Conservation (phyloP, 225 moss, liverwort and hornwort genomes). For the Marchantia polymorpha region DNA sequence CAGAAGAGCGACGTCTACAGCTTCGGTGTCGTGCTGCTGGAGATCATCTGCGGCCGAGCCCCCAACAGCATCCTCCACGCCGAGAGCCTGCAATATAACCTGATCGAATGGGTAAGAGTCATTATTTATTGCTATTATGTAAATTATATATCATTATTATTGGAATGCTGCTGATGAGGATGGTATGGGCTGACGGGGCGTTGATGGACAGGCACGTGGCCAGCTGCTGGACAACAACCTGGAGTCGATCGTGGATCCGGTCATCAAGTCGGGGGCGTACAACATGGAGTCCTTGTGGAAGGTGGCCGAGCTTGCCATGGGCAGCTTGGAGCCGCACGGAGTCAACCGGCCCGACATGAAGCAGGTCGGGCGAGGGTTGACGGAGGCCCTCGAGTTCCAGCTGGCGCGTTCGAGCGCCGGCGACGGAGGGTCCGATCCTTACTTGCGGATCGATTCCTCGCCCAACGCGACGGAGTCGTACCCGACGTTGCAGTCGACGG, state of each 20-base stretch:
- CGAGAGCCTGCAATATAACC: conserved; percentile 11
- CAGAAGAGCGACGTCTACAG: conserved; percentile 40
- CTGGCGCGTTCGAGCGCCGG: too few relatives aligned
- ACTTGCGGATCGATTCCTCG: too few relatives aligned
- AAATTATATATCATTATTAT: too few relatives aligned
- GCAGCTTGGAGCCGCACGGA: conserved; percentile 14
- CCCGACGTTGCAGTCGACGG: too few relatives aligned
- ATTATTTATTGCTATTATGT: too few relatives aligned
- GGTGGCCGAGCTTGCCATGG: conserved; percentile 24
- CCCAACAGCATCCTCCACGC: background rate
- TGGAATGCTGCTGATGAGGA: background rate
- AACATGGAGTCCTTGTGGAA: conserved; percentile 20
- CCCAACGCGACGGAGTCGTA: too few relatives aligned
- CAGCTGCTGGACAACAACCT: conserved; percentile 8
- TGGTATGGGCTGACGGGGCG: background rate
- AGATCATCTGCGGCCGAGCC: conserved; percentile 30
- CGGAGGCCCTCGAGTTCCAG: conserved; percentile 5
- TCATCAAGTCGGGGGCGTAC: background rate
- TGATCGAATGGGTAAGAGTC: conserved; percentile 56
- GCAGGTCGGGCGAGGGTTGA: conserved; percentile 19
- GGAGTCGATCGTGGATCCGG: conserved; percentile 21
- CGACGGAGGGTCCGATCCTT: too few relatives aligned
- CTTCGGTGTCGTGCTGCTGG: conserved; percentile 38
- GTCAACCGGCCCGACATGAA: conserved; percentile 22
- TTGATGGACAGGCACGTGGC: background rate